Evolutionary conservation across 805 yeast species (phyloP), one percentile per base, ranked within the genome.

Genomic region (Suhomyces faveliae): DNA sequence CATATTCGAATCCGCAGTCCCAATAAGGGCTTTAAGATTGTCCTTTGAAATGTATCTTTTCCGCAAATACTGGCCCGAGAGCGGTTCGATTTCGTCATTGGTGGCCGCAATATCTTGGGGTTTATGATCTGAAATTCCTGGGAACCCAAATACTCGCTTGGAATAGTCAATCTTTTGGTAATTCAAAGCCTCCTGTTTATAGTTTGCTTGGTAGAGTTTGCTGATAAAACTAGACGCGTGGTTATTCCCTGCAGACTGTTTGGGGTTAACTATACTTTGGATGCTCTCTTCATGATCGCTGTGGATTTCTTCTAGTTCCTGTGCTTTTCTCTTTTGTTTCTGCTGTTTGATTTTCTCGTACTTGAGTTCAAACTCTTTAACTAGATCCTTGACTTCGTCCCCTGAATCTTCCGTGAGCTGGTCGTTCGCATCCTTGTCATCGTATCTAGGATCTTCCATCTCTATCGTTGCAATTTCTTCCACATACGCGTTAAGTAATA

Each of bases 341-440:
- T 10, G 6, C 21, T 37, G 20, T 12, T 20, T 24, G 24, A 33
- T 30, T 40, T 63, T 60, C 52, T 61, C 54, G 23, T 47, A 49
- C 33, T 47, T 50, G 12, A 45, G 45, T 15, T 56, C 61, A 35
- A 49, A 71, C 48, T 72, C 76, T 50, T 73, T 73, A 45, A 66
- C 62, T 17, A 73, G 50, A 47, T 72, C 71, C 0, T 63, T 61
- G 13, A 69, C 49, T 25, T 68, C 76, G 42, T 73, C 76, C 12
- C 62, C 66, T 2, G 73, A 69, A 35, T 64, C 70, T 29, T 63
- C 73, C 1, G 76, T 73, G 13, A 70, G 60, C 11, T 60, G 56
- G 33, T 68, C 71, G 7, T 65, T 64, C 1, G 60, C 54, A 17
- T 15, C 40, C 40, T 37, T 19, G 12, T 21, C 5, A 48, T 51